Base-by-base conservation (phyloP, 768 basidiomycete genomes). In the Gloeophyllum trabeum region DNA sequence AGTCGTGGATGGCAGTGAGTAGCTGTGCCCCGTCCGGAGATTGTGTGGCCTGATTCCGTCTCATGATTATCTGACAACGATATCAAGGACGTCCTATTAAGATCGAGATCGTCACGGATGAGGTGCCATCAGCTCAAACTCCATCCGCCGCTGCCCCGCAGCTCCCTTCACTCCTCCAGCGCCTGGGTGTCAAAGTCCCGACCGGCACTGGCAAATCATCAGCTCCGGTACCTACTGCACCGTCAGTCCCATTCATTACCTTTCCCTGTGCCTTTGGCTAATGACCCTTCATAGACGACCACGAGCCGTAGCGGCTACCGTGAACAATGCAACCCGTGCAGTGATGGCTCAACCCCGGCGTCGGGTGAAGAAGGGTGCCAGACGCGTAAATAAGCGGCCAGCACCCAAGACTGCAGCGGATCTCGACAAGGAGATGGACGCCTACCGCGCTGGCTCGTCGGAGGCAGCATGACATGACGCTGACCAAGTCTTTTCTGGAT, bases 361-460 rank as follows among this genome's bases (percentile, higher is more conserved):
- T 14, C 73, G 76, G 22, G 59, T 64, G 30, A 85, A 81, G 64
- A 88, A 86, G 51, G 85, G 85, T 0, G 80, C 85, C 0, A 78
- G 74, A 51, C 73, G 85, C 28, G 55, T 84, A 34, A 84, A 83
- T 53, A 86, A 86, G 58, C 39, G 24, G n/a, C 44, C 44, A 41
- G 35, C 36, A 36, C 39, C 41, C 41, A 73, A 58, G 43, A 57
- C 80, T 0, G 53, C 62, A 5, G 76, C 69, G 21, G 73, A 86
- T 45, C 66, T 88, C 19, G 84, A 88, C 55, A 67, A 71, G 54
- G 84, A 88, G 57, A 86, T 88, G 80, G 85, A 88, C 43, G 79
- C 81, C 39, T 88, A 86, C 48, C 70, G 71, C 39, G 77, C 81
- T 32, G 28, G 10, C 10, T 10, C n/a, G n/a, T n/a, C n/a, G n/a